Evolutionary conservation across 768 basidiomycete species (phyloP), one percentile per base, ranked within the genome.

Genomic region (Mycena crocata): DNA sequence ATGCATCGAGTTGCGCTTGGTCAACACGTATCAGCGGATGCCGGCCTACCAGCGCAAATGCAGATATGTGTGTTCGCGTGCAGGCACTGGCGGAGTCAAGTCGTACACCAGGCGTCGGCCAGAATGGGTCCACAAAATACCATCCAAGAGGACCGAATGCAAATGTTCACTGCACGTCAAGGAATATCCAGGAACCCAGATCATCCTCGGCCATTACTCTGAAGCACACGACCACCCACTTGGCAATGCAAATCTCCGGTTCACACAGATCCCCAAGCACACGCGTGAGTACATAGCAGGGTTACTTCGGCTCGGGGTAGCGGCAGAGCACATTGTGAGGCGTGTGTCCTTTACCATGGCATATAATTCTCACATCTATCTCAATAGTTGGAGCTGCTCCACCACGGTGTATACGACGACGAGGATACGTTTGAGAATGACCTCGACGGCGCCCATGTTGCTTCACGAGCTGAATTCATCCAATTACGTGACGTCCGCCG

Each of bases 261-360:
- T 49, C 46, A 50, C 35, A 0, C 58, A 60, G 31, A 60, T 60
- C 35, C 26, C 58, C n/a, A 60, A 50, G 14, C 46, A 37, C 7
- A 50, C 58, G 15, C 13, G 37, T 6, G 49, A 61, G 34, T 51
- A 61, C n/a, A 61, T 61, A 10, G 59, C 59, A 10, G 51, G 61
- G 4, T 23, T 62, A 1, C 61, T 62, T 54, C 51, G 61, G 7
- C 19, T 45, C 6, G 45, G 55, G 10, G 51, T 62, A 3, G 15
- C 40, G 10, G 31, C 61, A 3, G 42, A 44, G 2, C 52, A 62
- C 31, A 62, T 55, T 17, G 61, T 55, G 35, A 6, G 59, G 28
- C 10, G 3, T 5, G n/a, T 26, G 15, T 30, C 14, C 15, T 37
- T 23, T 30, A n/a, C 10, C 13, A 6, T 14, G 19, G 40, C n/a